Percentiles rank a stretch among this genome's conserved stretches.
Conservation (phyloP, 169 alveolate genomes). For the Plasmodium berghei region DNA sequence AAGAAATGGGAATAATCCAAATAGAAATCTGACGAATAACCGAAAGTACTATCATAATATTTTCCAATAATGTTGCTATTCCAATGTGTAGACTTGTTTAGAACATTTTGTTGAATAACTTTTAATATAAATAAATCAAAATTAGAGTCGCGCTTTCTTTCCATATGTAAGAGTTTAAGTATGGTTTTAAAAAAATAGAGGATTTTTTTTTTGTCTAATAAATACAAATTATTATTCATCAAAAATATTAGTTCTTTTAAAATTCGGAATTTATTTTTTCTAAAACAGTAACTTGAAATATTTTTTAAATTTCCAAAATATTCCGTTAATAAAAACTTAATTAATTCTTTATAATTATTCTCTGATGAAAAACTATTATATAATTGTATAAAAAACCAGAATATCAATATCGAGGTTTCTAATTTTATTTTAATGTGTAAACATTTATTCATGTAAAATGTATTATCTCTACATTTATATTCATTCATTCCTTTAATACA, state of each 20-base stretch:
- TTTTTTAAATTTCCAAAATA: conserved; percentile 19
- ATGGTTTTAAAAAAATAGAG: conserved; percentile 18
- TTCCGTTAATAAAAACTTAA: conserved; percentile 30
- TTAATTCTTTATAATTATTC: conserved; percentile 32
- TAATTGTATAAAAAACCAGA: conserved; percentile 16
- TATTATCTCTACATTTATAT: conserved; percentile 15
- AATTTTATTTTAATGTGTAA: conserved; percentile 14
- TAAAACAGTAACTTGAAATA: conserved; percentile 24
- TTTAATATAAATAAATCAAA: conserved; percentile 53
- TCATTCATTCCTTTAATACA: conserved; percentile 54
- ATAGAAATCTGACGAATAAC: too few relatives aligned
- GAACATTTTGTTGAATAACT: conserved; percentile 11
- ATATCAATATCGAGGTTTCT: conserved; percentile 42
- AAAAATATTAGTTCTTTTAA: conserved; percentile 34
- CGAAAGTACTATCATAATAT: too few relatives aligned
- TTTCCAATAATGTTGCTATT: too few relatives aligned
- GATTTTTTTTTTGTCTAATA: conserved; percentile 15
- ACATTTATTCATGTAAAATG: conserved; percentile 10
- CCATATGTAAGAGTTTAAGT: conserved; percentile 11
- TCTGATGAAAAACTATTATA: background rate
- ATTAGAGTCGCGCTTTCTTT: conserved; percentile 6
- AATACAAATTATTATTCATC: conserved; percentile 19
- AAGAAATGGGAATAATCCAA: too few relatives aligned
- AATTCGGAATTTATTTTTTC: conserved; percentile 3
- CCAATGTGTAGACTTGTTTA: too few relatives aligned